Percentiles rank a stretch among this genome's conserved stretches.
Evolutionary conservation across 306 rosid genomes (phyloP).

Genomic region (Fragaria ananassa): DNA sequence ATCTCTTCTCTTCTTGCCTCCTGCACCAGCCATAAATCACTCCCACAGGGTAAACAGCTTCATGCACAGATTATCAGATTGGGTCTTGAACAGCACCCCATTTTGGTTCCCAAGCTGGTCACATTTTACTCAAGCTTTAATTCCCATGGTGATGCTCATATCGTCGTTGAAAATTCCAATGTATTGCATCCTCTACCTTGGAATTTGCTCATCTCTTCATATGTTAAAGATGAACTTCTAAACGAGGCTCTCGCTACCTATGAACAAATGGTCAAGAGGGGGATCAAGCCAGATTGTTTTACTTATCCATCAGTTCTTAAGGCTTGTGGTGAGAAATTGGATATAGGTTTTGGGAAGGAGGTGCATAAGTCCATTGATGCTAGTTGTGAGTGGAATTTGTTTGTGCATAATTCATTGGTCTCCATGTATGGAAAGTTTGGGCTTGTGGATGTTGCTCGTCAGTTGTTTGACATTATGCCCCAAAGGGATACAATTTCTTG

Average conservation of each 20-base stretch:
- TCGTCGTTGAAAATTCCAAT: conserved; percentile 43
- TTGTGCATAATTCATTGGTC: conserved; percentile 81
- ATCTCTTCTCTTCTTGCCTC: conserved; percentile 52
- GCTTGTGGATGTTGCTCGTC: conserved; percentile 61
- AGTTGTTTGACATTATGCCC: conserved; percentile 65
- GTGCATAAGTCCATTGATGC: conserved; percentile 58
- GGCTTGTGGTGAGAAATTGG: conserved; percentile 74
- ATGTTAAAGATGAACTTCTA: conserved; percentile 51
- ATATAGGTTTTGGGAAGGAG: conserved; percentile 55
- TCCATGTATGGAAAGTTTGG: conserved; percentile 81
- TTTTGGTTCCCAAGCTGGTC: conserved; percentile 66
- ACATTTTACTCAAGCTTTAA: conserved; percentile 48
- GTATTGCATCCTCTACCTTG: conserved; percentile 62
- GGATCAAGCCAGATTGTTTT: conserved; percentile 63
- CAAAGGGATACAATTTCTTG: conserved; percentile 70
- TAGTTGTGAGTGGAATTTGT: conserved; percentile 53
- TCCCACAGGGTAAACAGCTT: conserved; percentile 65
- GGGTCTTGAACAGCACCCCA: conserved; percentile 52
- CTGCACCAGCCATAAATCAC: conserved; percentile 43
- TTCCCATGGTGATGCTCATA: conserved; percentile 50
- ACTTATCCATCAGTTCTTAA: conserved; percentile 79
- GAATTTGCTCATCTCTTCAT: conserved; percentile 66
- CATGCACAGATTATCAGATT: conserved; percentile 52
- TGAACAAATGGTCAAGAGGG: conserved; percentile 57
- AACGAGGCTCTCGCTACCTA: conserved; percentile 55